Evolutionary conservation across 208 protist genomes (phyloP).

Genomic region (Leishmania mexicana): DNA sequence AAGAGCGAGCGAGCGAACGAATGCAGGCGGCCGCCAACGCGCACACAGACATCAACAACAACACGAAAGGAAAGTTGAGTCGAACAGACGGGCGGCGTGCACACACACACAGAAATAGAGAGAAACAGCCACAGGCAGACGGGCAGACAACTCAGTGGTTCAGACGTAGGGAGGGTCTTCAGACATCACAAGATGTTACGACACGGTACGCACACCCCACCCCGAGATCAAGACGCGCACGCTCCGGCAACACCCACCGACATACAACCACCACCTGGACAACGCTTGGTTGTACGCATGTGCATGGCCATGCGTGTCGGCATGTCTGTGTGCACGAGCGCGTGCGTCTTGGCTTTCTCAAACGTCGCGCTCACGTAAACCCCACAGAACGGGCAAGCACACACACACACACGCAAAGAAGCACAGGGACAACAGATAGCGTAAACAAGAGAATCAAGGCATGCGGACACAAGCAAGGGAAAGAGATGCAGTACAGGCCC

Average conservation of each 20-base stretch:
- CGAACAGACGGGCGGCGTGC: background rate
- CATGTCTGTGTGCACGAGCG: background rate
- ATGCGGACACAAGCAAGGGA: background rate
- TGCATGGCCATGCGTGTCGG: background rate
- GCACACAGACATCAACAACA: background rate
- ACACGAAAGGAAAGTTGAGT: background rate
- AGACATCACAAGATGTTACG: background rate
- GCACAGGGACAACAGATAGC: too few species aligned
- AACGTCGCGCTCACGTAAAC: background rate
- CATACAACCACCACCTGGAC: background rate
- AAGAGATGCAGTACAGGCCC: background rate
- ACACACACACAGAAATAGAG: background rate
- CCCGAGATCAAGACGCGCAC: background rate
- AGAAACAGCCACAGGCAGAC: background rate
- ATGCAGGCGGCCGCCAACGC: background rate
- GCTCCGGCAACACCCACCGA: background rate
- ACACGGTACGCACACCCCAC: background rate
- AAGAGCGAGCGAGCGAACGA: background rate
- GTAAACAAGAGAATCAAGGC: background rate
- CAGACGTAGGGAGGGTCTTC: background rate
- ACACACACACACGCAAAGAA: background rate
- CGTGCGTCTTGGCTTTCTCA: background rate
- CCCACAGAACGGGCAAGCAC: background rate
- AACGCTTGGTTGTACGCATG: background rate
- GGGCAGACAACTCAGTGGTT: background rate